These are phyloP conservation scores for Auricularia auricula-judae DNA, from an alignment of 768 basidiomycete genomes.

Conservation along the genomic window DNA sequence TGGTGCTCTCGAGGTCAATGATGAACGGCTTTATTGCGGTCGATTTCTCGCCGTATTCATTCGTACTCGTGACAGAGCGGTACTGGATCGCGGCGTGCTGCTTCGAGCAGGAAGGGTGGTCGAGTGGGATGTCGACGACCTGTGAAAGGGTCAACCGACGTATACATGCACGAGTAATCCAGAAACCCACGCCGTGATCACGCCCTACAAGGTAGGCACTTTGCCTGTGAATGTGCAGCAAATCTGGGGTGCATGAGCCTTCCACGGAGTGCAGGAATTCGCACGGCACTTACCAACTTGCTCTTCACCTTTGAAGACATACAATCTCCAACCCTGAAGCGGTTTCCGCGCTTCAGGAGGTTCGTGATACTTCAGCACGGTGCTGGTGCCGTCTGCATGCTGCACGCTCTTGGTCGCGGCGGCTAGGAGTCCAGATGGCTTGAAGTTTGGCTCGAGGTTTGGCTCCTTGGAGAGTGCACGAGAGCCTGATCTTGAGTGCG, in stretches of 20 bases:
- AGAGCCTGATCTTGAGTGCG: slow-evolving; percentile 34
- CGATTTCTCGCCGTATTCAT: slow-evolving; percentile 60
- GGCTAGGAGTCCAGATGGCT: slow-evolving; percentile 78
- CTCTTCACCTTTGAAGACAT: slow-evolving; percentile 93
- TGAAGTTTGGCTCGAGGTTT: slow-evolving; percentile 84
- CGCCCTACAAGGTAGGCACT: slow-evolving; percentile 91
- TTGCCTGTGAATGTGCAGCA: slow-evolving; percentile 87
- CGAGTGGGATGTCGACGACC: slow-evolving; percentile 61
- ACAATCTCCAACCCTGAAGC: slow-evolving; percentile 79
- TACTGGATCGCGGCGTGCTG: slow-evolving; percentile 97
- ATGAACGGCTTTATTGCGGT: slow-evolving; percentile 66
- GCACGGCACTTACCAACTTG: slow-evolving; percentile 62
- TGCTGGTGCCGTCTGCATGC: slow-evolving; percentile 60
- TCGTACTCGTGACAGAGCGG: slow-evolving; percentile 75
- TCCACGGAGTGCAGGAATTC: neutral
- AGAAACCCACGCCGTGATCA: slow-evolving; percentile 62
- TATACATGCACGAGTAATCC: slow-evolving; percentile 13
- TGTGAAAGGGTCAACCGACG: slow-evolving; percentile 5
- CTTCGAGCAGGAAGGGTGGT: slow-evolving; percentile 96
- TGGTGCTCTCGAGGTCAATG: slow-evolving; percentile 98
- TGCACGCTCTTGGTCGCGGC: slow-evolving; percentile 92
- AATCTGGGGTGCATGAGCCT: slow-evolving; percentile 35
- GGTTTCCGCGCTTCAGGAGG: slow-evolving; percentile 97
- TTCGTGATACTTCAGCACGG: slow-evolving; percentile 94
- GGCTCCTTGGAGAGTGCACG: slow-evolving; percentile 26